phyloP scores from a whole-genome alignment of 2,329 filamentous ascomycete genomes.

The Apiospora marii region DNA sequence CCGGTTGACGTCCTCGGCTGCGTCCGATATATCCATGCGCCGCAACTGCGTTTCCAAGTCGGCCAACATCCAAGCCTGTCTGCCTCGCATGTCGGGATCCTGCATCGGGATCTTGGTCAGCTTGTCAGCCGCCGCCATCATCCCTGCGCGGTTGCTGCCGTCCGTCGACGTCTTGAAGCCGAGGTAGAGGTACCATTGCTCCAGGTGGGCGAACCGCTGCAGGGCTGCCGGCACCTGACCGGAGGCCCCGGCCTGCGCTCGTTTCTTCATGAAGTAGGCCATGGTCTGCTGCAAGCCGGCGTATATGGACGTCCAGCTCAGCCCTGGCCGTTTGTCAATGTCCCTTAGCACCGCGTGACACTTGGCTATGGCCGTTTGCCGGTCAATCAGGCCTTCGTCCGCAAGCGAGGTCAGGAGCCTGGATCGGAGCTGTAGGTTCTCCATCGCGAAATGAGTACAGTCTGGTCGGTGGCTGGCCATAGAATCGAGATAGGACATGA shows the following conservation, averaged over 20 bases:
- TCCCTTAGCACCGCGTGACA: neutral
- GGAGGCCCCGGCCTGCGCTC: neutral
- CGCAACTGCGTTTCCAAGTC: conserved; percentile 5
- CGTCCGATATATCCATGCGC: neutral
- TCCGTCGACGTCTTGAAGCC: conserved; percentile 17
- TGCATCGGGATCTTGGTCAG: conserved; percentile 11
- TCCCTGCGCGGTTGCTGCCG: neutral
- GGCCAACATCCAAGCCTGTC: conserved; percentile 20
- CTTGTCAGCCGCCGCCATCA: neutral
- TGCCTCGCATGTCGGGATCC: conserved; percentile 6
- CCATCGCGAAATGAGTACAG: conserved; percentile 20
- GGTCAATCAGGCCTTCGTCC: conserved; percentile 15
- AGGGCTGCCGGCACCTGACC: neutral
- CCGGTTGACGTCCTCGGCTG: neutral
- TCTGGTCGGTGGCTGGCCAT: conserved; percentile 10
- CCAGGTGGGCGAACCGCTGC: conserved; percentile 13
- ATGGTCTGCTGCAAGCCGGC: conserved; percentile 18
- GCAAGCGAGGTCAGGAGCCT: conserved; percentile 9
- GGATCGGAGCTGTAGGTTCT: conserved; percentile 20
- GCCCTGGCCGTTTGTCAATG: conserved; percentile 1
- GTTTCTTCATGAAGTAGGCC: conserved; percentile 4
- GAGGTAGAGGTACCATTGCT: conserved; percentile 21
- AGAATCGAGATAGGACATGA: conserved; percentile 14
- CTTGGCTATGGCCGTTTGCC: conserved; percentile 8
- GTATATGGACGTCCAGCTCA: conserved; percentile 12